phyloP scores from a whole-genome alignment of 1,139 yeast genomes.

The Pneumocystis oryctolagi region DNA sequence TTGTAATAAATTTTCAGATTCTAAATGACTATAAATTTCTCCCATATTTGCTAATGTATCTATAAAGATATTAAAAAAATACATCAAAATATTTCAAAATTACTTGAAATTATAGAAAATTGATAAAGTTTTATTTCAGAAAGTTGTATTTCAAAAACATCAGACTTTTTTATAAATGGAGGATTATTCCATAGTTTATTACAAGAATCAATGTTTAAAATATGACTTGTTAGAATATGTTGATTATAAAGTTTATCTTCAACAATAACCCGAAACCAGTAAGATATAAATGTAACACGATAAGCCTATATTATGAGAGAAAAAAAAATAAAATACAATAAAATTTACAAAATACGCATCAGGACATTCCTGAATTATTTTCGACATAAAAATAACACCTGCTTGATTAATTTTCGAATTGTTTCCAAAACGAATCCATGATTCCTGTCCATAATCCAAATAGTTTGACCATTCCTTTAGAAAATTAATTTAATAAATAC shows the following conservation, averaged over 20 bases:
- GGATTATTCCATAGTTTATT: background rate
- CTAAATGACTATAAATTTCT: background rate
- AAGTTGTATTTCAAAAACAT: background rate
- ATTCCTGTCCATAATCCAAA: slow-evolving; percentile 2
- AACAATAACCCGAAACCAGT: slow-evolving; percentile 1
- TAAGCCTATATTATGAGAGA: background rate
- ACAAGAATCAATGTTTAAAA: background rate
- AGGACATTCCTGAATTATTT: background rate
- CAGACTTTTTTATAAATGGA: background rate
- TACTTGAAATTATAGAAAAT: background rate
- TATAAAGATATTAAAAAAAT: background rate
- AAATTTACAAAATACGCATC: background rate
- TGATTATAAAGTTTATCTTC: background rate
- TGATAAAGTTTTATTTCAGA: background rate
- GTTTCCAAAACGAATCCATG: slow-evolving; percentile 1
- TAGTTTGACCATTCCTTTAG: slow-evolving; percentile 1
- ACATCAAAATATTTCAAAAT: background rate
- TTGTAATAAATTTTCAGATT: background rate
- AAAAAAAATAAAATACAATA: background rate
- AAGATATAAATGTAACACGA: background rate
- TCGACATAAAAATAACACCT: background rate
- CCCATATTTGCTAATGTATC: background rate
- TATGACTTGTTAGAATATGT: background rate
- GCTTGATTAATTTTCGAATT: background rate
- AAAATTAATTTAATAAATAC: background rate